These are phyloP conservation scores for Gastrolobium villosum DNA, from an alignment of 306 rosid genomes.

Conservation along the genomic window DNA sequence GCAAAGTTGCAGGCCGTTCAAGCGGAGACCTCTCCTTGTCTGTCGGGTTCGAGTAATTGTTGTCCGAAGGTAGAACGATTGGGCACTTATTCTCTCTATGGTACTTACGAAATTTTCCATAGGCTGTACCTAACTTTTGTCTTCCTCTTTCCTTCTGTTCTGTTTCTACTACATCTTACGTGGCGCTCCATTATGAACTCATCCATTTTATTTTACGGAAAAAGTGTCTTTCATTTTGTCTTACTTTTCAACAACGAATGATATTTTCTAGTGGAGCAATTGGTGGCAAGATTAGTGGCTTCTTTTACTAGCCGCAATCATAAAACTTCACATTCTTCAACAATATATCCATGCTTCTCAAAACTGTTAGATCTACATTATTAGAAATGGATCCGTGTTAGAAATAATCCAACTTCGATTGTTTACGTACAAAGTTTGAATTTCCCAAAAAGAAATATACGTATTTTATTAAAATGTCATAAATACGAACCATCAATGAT, in stretches of 20 bases:
- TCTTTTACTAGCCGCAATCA: constrained; percentile 50
- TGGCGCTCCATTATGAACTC: constrained; percentile 5
- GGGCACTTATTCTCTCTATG: not conserved
- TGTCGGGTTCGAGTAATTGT: constrained; percentile 10
- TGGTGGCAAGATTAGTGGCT: constrained; percentile 59
- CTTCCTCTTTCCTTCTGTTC: constrained; percentile 35
- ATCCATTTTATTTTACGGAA: not conserved
- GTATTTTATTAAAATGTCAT: not conserved
- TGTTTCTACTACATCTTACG: not conserved
- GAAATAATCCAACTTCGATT: not conserved
- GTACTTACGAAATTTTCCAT: not conserved
- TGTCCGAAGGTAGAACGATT: constrained; percentile 14
- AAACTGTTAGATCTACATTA: constrained; percentile 2
- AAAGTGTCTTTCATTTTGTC: constrained; percentile 39
- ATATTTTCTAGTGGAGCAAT: constrained; percentile 55
- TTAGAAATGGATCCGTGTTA: not conserved
- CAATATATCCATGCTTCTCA: not conserved
- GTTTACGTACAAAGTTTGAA: not conserved
- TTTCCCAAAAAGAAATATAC: not conserved
- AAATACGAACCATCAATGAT: not conserved
- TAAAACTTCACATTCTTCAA: constrained; percentile 32
- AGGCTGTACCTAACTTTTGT: constrained; percentile 24
- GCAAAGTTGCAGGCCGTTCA: constrained; percentile 20
- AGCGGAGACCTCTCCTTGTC: constrained; percentile 31
- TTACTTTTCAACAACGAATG: constrained; percentile 43